These are phyloP conservation scores for Fonsecaea erecta DNA, from an alignment of 2,329 filamentous ascomycete genomes.

Conservation along the genomic window DNA sequence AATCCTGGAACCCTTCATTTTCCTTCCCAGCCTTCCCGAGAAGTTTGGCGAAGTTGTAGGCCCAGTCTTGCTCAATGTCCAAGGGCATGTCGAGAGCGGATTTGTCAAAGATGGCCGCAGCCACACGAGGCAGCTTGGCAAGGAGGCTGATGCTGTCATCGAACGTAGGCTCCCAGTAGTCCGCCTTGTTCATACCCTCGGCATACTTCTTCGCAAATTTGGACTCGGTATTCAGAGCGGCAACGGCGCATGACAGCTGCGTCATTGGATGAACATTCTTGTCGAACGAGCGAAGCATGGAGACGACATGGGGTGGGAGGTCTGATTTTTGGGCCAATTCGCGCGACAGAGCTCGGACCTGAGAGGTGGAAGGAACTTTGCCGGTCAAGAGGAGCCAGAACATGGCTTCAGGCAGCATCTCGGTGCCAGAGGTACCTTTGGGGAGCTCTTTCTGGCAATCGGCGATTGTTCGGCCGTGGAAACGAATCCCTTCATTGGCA, in stretches of 20 bases:
- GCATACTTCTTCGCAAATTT: slow-evolving; percentile 94
- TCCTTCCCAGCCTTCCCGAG: slow-evolving; percentile 86
- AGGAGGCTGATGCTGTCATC: slow-evolving; percentile 93
- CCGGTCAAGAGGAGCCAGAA: slow-evolving; percentile 98
- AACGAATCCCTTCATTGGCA: slow-evolving; percentile 94
- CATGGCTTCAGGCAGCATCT: slow-evolving; percentile 99
- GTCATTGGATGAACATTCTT: slow-evolving; percentile 96
- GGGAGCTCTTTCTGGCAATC: slow-evolving; percentile 93
- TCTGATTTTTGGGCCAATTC: slow-evolving; percentile 85
- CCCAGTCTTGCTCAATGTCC: slow-evolving; percentile 89
- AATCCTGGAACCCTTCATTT: slow-evolving; percentile 92
- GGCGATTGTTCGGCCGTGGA: slow-evolving; percentile 97
- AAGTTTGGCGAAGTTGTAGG: slow-evolving; percentile 97
- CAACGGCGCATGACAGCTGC: slow-evolving; percentile 92
- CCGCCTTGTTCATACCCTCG: slow-evolving; percentile 86
- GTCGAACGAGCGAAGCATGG: slow-evolving; percentile 89
- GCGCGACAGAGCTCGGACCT: slow-evolving; percentile 80
- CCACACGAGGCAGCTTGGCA: slow-evolving; percentile 94
- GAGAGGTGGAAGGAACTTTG: slow-evolving; percentile 79
- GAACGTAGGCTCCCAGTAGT: slow-evolving; percentile 98
- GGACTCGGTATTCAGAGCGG: slow-evolving; percentile 92
- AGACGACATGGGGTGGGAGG: slow-evolving; percentile 80
- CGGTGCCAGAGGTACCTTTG: slow-evolving; percentile 87
- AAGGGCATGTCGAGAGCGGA: slow-evolving; percentile 73
- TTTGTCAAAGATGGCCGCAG: slow-evolving; percentile 96